Evolutionary conservation across 495 filamentous ascomycete genomes (phyloP), one percentile per base, ranked within the genome.

Genomic region (Wilcoxina mikolae): DNA sequence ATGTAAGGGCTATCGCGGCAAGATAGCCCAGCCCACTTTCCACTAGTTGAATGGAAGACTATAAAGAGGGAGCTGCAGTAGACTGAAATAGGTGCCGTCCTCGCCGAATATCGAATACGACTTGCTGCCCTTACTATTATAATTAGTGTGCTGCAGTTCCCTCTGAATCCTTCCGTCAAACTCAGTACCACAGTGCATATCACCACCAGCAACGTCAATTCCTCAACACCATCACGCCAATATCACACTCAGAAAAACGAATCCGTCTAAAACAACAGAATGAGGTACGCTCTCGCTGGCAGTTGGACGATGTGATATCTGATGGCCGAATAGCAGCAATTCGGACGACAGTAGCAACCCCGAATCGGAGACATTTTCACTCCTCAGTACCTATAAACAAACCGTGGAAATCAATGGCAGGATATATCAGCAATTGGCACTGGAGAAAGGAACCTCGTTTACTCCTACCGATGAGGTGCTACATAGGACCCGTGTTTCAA

Each of bases 391-490:
- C 53, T 81, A 78, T 65, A 72, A 77, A 57, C 73, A 81, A 61
- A 80, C 78, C 5, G 68, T 86, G 28, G 70, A 71, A n/a, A 70
- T 84, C 59, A 74, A 84, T 60, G 78, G 79, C 62, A 75, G 85
- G 61, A 73, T 75, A 23, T 91, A 79, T 68, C 85, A 91, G 60
- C 77, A 76, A 61, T 81, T 79, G 69, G 78, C 85, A 25, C 69
- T 95, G 53, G 78, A 85, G 29, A 75, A 85, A 55, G 71, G 71
- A 31, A 78, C 81, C 58, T 89, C 87, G 60, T 83, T 87, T 58
- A 79, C 80, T 28, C 90, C 90, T 1, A 73, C 91, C 20, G 90
- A 96, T 68, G 83, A 90, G 71, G 90, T 93, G 74, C 27, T 51
- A 15, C 20, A 23, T 67, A 72, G 65, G 26, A 51, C 51, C 53